Conservation (phyloP, 2,329 filamentous ascomycete genomes). For the Stylonectria norvegica region DNA sequence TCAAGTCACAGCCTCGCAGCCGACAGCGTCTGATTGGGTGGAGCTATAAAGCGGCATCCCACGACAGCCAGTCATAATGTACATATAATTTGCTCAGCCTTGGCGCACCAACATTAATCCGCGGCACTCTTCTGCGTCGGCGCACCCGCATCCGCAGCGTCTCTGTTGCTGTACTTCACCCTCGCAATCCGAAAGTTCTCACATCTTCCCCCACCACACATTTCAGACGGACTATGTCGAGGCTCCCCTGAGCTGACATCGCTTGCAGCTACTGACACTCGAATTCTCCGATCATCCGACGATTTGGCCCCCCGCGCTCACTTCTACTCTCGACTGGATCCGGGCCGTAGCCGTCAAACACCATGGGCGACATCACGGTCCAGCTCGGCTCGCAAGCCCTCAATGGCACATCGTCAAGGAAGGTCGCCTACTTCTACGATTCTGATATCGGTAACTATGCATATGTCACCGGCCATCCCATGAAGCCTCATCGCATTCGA, state of each 20-base stretch:
- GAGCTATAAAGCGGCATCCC: slow-evolving; percentile 3
- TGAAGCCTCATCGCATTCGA: slow-evolving; percentile 97
- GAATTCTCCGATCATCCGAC: slow-evolving; percentile 1
- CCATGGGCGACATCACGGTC: slow-evolving; percentile 38
- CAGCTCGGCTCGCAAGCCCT: slow-evolving; percentile 46
- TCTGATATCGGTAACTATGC: slow-evolving; percentile 98
- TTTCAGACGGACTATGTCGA: slow-evolving; percentile 19
- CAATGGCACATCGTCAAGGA: slow-evolving; percentile 57
- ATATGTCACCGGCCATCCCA: slow-evolving; percentile 93
- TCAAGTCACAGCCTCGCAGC: slow-evolving; percentile 7
- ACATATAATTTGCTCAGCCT: slow-evolving; percentile 9
- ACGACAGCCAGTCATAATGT: not conserved
- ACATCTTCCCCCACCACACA: slow-evolving; percentile 7
- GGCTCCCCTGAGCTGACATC: slow-evolving; percentile 17
- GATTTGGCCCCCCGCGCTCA: slow-evolving; percentile 5
- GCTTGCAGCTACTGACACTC: slow-evolving; percentile 5
- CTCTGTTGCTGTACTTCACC: slow-evolving; percentile 21
- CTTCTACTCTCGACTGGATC: slow-evolving; percentile 15
- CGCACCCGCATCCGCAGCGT: slow-evolving; percentile 16
- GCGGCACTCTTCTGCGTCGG: slow-evolving; percentile 18
- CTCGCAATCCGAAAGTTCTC: slow-evolving; percentile 16
- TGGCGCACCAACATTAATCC: slow-evolving; percentile 32
- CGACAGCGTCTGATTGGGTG: too few relatives aligned
- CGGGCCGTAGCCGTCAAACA: slow-evolving; percentile 17
- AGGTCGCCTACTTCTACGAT: slow-evolving; percentile 97